phyloP scores from a whole-genome alignment of 805 yeast genomes.

The Saturnispora dispora region DNA sequence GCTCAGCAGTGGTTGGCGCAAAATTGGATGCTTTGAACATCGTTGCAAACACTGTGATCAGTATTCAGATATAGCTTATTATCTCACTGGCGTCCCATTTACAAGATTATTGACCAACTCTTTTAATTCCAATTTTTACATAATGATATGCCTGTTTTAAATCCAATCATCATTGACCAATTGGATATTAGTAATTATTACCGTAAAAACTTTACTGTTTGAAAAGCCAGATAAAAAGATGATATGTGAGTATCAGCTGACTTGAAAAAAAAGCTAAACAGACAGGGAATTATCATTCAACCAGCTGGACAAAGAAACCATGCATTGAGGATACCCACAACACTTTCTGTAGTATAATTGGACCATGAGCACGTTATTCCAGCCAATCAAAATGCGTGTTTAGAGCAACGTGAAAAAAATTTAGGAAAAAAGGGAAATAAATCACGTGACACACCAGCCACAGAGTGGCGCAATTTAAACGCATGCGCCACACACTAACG shows the following conservation, averaged over 20 bases:
- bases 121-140: not conserved
- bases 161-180: not conserved
- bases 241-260: too few relatives aligned
- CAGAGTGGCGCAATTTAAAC: too few relatives aligned
- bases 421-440: not conserved
- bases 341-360: not conserved
- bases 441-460: slow-evolving; percentile 1
- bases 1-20: not conserved
- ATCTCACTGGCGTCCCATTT: too few relatives aligned
- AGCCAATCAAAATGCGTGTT: slow-evolving; percentile 6
- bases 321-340: too few relatives aligned
- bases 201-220: not conserved
- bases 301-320: too few relatives aligned
- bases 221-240: too few relatives aligned
- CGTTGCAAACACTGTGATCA: not conserved
- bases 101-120: too few relatives aligned
- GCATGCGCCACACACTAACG: not conserved
- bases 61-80: too few relatives aligned
- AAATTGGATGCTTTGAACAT: not conserved
- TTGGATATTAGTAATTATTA: not conserved
- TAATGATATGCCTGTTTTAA: not conserved
- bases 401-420: too few relatives aligned
- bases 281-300: too few relatives aligned
- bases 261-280: too few relatives aligned
- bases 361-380: not conserved